These are phyloP conservation scores for Dianthus caryophyllus DNA, from an alignment of 148 eudicot genomes.

Conservation along the genomic window DNA sequence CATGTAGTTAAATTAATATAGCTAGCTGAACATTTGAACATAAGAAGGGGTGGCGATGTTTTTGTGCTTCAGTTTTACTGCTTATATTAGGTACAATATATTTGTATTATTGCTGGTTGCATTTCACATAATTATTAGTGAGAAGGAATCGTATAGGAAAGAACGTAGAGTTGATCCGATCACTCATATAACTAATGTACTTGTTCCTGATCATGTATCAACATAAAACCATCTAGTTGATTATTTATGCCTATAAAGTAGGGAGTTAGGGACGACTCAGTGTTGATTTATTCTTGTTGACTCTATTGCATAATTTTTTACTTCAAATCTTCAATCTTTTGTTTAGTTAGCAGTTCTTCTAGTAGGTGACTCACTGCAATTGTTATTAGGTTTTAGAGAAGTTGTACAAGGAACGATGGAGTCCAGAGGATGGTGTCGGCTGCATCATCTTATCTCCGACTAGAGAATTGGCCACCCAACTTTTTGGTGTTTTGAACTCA, in stretches of 20 bases:
- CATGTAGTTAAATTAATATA: not conserved
- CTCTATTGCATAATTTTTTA: not conserved
- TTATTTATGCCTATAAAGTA: not conserved
- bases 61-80: not conserved
- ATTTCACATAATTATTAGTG: not conserved
- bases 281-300: not conserved
- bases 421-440: conserved; percentile 90
- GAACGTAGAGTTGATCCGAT: too few relatives aligned
- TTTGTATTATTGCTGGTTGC: not conserved
- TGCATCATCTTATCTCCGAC: conserved; percentile 90
- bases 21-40: not conserved
- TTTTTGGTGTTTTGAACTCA: conserved; percentile 66
- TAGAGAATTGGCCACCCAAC: conserved; percentile 77
- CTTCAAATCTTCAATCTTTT: not conserved
- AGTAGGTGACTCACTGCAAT: not conserved
- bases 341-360: not conserved
- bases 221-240: not conserved
- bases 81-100: not conserved
- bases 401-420: conserved; percentile 74
- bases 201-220: not conserved
- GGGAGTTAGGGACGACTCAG: not conserved
- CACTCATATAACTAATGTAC: too few relatives aligned
- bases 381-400: conserved; percentile 68
- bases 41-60: too few relatives aligned
- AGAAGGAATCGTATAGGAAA: too few relatives aligned